A percentile compares a stretch with the other conserved stretches of the same genome.
Evolutionary conservation across 352 stramenopile species (phyloP).

Genomic region (Pythium biforme): DNA sequence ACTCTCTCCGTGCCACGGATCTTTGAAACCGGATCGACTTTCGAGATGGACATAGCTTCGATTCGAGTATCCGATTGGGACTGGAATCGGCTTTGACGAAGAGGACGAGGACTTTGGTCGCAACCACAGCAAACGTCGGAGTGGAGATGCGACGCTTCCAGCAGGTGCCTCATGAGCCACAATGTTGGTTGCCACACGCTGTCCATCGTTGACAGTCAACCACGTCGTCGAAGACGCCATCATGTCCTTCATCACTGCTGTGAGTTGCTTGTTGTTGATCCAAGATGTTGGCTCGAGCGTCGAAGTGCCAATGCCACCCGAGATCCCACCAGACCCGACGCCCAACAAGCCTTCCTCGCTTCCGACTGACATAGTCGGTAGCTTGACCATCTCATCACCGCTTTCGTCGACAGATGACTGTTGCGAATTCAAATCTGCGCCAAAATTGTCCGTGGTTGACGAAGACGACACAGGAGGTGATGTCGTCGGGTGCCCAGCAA

Average conservation of each 20-base stretch:
- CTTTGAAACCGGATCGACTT: conserved; percentile 49
- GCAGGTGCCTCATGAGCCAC: conserved; percentile 80
- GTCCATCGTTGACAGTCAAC: conserved; percentile 62
- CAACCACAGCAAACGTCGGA: conserved; percentile 74
- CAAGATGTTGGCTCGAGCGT: conserved; percentile 14
- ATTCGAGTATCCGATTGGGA: conserved; percentile 87
- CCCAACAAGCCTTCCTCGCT: conserved; percentile 28
- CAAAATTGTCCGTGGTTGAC: conserved; percentile 9
- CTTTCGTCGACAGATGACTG: conserved; percentile 19
- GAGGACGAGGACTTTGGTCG: conserved; percentile 57
- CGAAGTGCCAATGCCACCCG: neutral
- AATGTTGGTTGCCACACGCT: conserved; percentile 70
- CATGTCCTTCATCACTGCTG: conserved; percentile 74
- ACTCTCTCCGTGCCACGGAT: conserved; percentile 73
- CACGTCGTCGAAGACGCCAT: conserved; percentile 68
- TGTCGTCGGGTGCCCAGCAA: conserved; percentile 32
- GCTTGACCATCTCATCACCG: conserved; percentile 28
- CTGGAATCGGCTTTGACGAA: conserved; percentile 63
- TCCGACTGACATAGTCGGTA: conserved; percentile 28
- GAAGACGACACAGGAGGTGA: conserved; percentile 17
- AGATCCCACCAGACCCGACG: conserved; percentile 38
- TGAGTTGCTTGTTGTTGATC: conserved; percentile 50
- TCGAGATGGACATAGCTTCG: conserved; percentile 83
- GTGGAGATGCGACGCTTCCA: conserved; percentile 73
- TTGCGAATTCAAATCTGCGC: conserved; percentile 8